These are phyloP conservation scores for Candida sakaeoensis DNA, from an alignment of 805 yeast genomes.

Conservation along the genomic window DNA sequence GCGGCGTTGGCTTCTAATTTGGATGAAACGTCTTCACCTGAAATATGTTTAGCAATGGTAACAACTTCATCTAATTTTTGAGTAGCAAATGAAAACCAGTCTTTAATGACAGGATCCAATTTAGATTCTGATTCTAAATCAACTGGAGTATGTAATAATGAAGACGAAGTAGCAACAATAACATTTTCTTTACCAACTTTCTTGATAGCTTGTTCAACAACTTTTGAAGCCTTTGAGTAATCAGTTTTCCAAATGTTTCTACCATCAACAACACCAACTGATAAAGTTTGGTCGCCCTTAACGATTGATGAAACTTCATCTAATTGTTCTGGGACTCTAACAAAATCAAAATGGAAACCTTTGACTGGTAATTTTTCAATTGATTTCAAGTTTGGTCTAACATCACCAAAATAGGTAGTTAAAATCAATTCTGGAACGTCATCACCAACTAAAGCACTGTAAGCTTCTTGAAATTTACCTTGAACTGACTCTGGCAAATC, in stretches of 20 bases:
- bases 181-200: slow-evolving; percentile 86
- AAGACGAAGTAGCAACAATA: slow-evolving; percentile 86
- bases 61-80: slow-evolving; percentile 94
- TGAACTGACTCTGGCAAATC: slow-evolving; percentile 84
- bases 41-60: slow-evolving; percentile 78
- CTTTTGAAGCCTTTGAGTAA: slow-evolving; percentile 78
- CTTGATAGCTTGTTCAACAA: slow-evolving; percentile 77
- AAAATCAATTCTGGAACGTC: slow-evolving; percentile 73
- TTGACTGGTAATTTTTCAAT: slow-evolving; percentile 87
- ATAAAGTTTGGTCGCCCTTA: slow-evolving; percentile 68
- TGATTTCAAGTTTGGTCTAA: slow-evolving; percentile 90
- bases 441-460: slow-evolving; percentile 65
- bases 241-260: slow-evolving; percentile 99
- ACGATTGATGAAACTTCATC: slow-evolving; percentile 72
- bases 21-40: slow-evolving; percentile 75
- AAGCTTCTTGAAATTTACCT: slow-evolving; percentile 86
- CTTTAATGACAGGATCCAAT: slow-evolving; percentile 86
- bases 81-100: slow-evolving; percentile 98
- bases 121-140: slow-evolving; percentile 90
- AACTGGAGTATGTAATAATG: slow-evolving; percentile 97
- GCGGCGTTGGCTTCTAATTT: slow-evolving; percentile 82
- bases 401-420: slow-evolving; percentile 97
- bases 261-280: slow-evolving; percentile 98
- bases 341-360: slow-evolving; percentile 95
- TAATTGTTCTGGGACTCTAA: slow-evolving; percentile 94